Conservation (phyloP, 208 protist species). For the Crithidia bombi region DNA sequence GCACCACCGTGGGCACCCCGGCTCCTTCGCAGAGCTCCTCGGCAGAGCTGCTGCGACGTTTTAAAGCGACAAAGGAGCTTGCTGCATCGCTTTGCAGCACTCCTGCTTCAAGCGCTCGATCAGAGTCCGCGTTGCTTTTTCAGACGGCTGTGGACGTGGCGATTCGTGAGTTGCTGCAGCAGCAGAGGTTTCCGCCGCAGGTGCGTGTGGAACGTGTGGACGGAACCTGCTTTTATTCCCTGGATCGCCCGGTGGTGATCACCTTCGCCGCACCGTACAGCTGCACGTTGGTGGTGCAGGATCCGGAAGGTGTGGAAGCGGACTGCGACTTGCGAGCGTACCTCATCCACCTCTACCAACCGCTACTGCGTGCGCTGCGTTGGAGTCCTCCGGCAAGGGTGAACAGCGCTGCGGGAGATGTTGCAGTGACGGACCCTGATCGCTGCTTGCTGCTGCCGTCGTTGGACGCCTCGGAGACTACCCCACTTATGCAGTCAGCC, state of each 20-base stretch:
- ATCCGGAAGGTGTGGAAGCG: slow-evolving; percentile 19
- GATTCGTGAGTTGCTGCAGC: slow-evolving; percentile 11
- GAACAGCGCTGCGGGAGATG: background rate
- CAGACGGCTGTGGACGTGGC: slow-evolving; percentile 22
- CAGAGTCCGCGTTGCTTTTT: too few relatives aligned
- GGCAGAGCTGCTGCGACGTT: background rate
- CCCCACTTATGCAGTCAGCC: too few relatives aligned
- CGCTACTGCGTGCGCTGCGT: slow-evolving; percentile 19
- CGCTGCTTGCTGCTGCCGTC: background rate
- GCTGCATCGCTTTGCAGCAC: background rate
- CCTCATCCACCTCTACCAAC: slow-evolving; percentile 20
- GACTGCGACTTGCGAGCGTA: slow-evolving; percentile 25
- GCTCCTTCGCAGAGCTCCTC: background rate
- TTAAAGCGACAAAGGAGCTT: background rate
- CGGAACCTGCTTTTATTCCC: slow-evolving; percentile 1
- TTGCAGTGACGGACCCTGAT: background rate
- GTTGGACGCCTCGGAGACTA: background rate
- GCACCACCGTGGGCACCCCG: background rate
- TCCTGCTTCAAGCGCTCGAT: background rate
- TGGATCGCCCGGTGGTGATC: slow-evolving; percentile 27
- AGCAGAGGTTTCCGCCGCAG: slow-evolving; percentile 14
- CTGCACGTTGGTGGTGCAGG: slow-evolving; percentile 24
- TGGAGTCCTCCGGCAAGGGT: slow-evolving; percentile 9
- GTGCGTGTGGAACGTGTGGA: slow-evolving; percentile 19
- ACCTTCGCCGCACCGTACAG: slow-evolving; percentile 25